These are phyloP conservation scores for Berberis vulgaris DNA, from an alignment of 164 flowering plant species.

Conservation along the genomic window DNA sequence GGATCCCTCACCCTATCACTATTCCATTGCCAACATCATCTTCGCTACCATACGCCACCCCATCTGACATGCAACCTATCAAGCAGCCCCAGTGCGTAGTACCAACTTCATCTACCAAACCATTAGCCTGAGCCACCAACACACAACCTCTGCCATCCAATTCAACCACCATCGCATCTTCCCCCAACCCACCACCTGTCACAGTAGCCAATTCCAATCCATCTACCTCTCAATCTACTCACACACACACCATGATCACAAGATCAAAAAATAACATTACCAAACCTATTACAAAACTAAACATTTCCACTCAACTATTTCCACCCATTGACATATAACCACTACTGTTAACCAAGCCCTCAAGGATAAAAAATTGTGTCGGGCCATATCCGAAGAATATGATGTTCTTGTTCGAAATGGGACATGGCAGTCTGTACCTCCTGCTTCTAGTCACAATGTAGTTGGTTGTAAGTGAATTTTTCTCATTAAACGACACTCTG, in stretches of 20 bases:
- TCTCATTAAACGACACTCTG: not conserved
- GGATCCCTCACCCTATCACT: not conserved
- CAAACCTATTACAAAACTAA: not conserved
- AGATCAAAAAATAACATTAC: not conserved
- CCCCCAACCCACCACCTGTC: not conserved
- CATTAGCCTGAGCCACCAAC: no score
- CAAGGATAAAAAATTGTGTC: not conserved
- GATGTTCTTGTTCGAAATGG: no score
- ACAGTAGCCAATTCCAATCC: not conserved
- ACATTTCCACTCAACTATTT: not conserved
- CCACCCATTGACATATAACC: constrained; percentile 1
- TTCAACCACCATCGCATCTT: no score
- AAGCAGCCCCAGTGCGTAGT: not conserved
- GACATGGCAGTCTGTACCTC: no score
- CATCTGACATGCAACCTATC: not conserved
- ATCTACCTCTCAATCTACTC: not conserved
- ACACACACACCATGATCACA: not conserved
- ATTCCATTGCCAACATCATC: not conserved
- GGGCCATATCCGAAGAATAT: not conserved
- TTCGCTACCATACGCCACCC: not conserved
- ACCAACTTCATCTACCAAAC: not conserved
- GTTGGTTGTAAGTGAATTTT: not conserved
- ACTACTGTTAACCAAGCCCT: constrained; percentile 1
- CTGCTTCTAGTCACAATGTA: not conserved
- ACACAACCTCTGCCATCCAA: no score